These are phyloP conservation scores for Fragilaria radians DNA, from an alignment of 108 stramenopile species.

Conservation along the genomic window DNA sequence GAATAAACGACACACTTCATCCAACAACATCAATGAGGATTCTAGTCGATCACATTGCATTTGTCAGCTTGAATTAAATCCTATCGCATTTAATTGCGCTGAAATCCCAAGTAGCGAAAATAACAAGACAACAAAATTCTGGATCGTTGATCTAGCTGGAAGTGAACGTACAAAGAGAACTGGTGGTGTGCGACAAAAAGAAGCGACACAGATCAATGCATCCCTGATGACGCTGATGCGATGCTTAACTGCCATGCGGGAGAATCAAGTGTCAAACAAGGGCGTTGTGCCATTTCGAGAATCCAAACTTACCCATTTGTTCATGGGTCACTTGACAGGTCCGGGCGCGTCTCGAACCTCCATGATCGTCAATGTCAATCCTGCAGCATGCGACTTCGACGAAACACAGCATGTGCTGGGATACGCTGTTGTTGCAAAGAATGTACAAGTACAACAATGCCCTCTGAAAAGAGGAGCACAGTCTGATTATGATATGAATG, in stretches of 20 bases:
- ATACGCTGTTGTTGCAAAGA: slow-evolving; percentile 74
- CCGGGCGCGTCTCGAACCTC: slow-evolving; percentile 56
- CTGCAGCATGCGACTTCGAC: slow-evolving; percentile 78
- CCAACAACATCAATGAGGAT: slow-evolving; percentile 85
- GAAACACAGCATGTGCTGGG: slow-evolving; percentile 90
- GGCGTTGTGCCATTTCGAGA: slow-evolving; percentile 92
- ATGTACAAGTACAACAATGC: slow-evolving; percentile 22
- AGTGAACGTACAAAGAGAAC: slow-evolving; percentile 91
- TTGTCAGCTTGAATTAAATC: slow-evolving; percentile 73
- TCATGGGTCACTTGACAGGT: slow-evolving; percentile 88
- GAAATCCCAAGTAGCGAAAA: slow-evolving; percentile 3
- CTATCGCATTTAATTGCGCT: slow-evolving; percentile 5
- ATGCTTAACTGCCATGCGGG: slow-evolving; percentile 84
- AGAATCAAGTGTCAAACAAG: slow-evolving; percentile 34
- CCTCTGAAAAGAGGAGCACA: not conserved
- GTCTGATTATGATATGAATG: slow-evolving; percentile 18
- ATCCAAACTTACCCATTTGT: slow-evolving; percentile 94
- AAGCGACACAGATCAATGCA: slow-evolving; percentile 92
- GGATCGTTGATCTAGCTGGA: slow-evolving; percentile 98
- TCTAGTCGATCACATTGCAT: slow-evolving; percentile 93
- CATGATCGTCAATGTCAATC: slow-evolving; percentile 94
- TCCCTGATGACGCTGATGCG: slow-evolving; percentile 96
- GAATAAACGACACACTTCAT: slow-evolving; percentile 69
- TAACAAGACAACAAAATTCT: slow-evolving; percentile 53
- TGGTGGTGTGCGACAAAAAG: slow-evolving; percentile 82